Evolutionary conservation across 441 rosid genomes (phyloP).

Genomic region (Biscutella laevigata): DNA sequence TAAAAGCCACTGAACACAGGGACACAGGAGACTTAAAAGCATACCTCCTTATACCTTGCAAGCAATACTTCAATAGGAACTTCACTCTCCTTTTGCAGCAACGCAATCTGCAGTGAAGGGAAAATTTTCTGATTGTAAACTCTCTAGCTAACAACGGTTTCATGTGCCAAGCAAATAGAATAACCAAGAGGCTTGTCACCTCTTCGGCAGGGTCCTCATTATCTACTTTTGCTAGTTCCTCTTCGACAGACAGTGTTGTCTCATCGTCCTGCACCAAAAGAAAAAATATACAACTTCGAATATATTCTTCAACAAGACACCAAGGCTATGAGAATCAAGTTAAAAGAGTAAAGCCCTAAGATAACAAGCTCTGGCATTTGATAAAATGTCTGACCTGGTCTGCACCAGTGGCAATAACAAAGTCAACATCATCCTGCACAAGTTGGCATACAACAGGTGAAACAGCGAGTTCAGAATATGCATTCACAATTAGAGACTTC

Average conservation of each 20-base stretch:
- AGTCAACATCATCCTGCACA: conserved; percentile 94
- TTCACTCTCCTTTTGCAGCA: conserved; percentile 90
- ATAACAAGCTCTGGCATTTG: conserved; percentile 15
- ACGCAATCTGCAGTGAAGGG: conserved; percentile 50
- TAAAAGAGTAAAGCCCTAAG: not conserved
- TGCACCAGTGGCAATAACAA: conserved; percentile 57
- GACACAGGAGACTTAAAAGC: conserved; percentile 31
- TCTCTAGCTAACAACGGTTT: conserved; percentile 8
- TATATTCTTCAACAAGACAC: not conserved
- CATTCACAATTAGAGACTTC: conserved; percentile 6
- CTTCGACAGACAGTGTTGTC: conserved; percentile 81
- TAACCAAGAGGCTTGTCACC: conserved; percentile 36
- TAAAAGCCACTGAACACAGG: conserved; percentile 10
- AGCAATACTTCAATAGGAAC: conserved; percentile 81
- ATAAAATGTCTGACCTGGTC: conserved; percentile 54
- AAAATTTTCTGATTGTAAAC: conserved; percentile 10
- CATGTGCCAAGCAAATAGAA: conserved; percentile 15
- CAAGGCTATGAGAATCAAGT: conserved; percentile 7
- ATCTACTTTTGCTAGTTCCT: conserved; percentile 78
- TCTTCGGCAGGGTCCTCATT: conserved; percentile 55
- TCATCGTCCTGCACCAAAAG: conserved; percentile 73
- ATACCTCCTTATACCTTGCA: conserved; percentile 96
- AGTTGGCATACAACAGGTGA: conserved; percentile 16
- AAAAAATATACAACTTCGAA: conserved; percentile 11
- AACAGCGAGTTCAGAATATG: conserved; percentile 15